Evolutionary conservation across 177 flowering plant genomes (phyloP), one percentile per base, ranked within the genome.

Genomic region (Vitis hybrid): DNA sequence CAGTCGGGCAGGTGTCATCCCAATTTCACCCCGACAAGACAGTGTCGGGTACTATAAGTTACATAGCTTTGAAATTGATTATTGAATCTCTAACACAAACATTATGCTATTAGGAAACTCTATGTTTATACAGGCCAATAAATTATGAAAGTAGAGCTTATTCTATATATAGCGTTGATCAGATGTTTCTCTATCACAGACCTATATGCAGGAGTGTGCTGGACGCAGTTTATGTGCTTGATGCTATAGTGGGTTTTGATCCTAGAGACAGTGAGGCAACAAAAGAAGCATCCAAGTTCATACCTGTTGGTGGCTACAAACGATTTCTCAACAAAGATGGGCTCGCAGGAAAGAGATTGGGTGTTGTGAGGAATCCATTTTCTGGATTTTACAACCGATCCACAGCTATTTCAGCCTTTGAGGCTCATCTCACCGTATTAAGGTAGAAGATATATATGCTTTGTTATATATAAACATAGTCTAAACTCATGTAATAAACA

Each of bases 1-100:
- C 3, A 89, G 88, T 70, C 77, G 93, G 9, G 80, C 85, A 0
- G 93, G 89, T 4, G 87, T 86, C 11, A 65, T 89, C n/a, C 89
- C 87, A 4, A 55, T 86, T 52, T 68, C 82, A 3, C 76, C 79
- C 4, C 74, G 75, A 1, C 78, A 67, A 50, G 88, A 85, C 72
- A 75, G 81, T 1, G 62, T 85, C 21, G 88, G 88, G 88, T 83
- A 56, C 19, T 23, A 23, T 23, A 23, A 23, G 23, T 23, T 23
- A 23, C 23, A 23, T 23, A 23, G 23, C 23, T 23, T 23, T 23
- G 23, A 23, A 23, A 23, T 23, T 2, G 23, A 23, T 23, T 23
- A 23, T 23, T 23, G 23, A 23, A 23, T 23, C 23, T 23, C 23
- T 23, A 23, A 0, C 23, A 23, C 2, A 23, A 23, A 2, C 23